A percentile compares a stretch with the other conserved stretches of the same genome.
Evolutionary conservation across 805 yeast genomes (phyloP).

Genomic region (Debaryomyces maramus): DNA sequence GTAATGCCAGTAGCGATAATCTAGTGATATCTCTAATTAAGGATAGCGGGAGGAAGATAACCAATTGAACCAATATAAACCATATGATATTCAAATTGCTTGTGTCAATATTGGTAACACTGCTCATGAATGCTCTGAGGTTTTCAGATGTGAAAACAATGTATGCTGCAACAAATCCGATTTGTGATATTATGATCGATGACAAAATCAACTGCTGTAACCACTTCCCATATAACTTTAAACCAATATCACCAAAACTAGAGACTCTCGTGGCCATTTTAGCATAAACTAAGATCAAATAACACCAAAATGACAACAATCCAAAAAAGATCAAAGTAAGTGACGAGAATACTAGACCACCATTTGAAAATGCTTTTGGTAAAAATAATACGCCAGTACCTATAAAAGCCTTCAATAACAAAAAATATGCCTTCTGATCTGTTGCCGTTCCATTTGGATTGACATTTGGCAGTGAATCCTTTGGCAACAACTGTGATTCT

Average conservation of each 20-base stretch:
- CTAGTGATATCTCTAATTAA: conserved; percentile 75
- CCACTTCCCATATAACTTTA: conserved; percentile 60
- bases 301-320: conserved; percentile 74
- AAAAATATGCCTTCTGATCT: conserved; percentile 67
- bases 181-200: conserved; percentile 68
- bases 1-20: conserved; percentile 65
- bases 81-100: conserved; percentile 37
- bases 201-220: conserved; percentile 61
- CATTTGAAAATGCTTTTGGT: conserved; percentile 70
- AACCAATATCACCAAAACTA: conserved; percentile 80
- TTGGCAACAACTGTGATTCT: conserved; percentile 28
- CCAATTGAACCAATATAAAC: conserved; percentile 56
- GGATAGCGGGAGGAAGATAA: conserved; percentile 65
- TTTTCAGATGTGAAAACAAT: conserved; percentile 78
- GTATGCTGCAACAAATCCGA: conserved; percentile 81
- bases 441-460: conserved; percentile 64
- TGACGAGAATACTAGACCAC: conserved; percentile 65
- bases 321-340: conserved; percentile 60
- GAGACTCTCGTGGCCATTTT: conserved; percentile 62
- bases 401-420: conserved; percentile 70
- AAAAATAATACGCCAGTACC: conserved; percentile 76
- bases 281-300: conserved; percentile 59
- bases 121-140: conserved; percentile 58
- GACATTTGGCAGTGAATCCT: conserved; percentile 15
- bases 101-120: conserved; percentile 44